Conservation (phyloP, 2,329 filamentous ascomycete genomes). For the Cercospora sp. region DNA sequence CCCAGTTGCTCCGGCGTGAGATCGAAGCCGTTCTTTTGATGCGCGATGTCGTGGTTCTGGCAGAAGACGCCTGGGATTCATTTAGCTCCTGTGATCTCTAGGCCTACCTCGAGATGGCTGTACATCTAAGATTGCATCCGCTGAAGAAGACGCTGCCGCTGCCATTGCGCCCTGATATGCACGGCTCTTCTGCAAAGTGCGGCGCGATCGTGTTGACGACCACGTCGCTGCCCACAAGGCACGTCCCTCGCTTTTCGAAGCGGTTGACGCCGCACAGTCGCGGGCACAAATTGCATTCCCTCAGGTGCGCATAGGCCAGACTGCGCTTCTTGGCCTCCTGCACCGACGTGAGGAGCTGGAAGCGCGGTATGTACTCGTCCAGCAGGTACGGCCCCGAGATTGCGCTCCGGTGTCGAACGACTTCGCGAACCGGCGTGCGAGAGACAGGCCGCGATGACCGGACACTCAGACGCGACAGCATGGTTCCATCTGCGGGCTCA, state of each 20-base stretch:
- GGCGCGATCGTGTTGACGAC: constrained; percentile 84
- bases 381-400: constrained; percentile 65
- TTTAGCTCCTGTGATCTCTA: background rate
- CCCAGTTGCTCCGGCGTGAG: constrained; percentile 75
- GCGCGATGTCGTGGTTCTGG: constrained; percentile 82
- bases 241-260: constrained; percentile 76
- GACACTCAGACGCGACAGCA: background rate
- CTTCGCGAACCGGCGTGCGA: background rate
- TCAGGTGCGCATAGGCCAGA: constrained; percentile 70
- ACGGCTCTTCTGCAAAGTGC: constrained; percentile 82
- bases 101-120: background rate
- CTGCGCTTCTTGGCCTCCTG: constrained; percentile 74
- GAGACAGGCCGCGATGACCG: background rate
- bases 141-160: constrained; percentile 81
- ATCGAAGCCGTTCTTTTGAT: constrained; percentile 78
- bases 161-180: constrained; percentile 78
- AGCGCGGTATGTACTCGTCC: constrained; percentile 71
- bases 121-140: constrained; percentile 71
- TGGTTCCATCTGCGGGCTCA: background rate
- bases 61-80: constrained; percentile 55
- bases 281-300: constrained; percentile 80
- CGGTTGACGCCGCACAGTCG: constrained; percentile 76
- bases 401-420: constrained; percentile 21
- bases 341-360: constrained; percentile 65
- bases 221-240: constrained; percentile 71